Conservation (phyloP, 306 rosid species). For the Cucurbita pepo region DNA sequence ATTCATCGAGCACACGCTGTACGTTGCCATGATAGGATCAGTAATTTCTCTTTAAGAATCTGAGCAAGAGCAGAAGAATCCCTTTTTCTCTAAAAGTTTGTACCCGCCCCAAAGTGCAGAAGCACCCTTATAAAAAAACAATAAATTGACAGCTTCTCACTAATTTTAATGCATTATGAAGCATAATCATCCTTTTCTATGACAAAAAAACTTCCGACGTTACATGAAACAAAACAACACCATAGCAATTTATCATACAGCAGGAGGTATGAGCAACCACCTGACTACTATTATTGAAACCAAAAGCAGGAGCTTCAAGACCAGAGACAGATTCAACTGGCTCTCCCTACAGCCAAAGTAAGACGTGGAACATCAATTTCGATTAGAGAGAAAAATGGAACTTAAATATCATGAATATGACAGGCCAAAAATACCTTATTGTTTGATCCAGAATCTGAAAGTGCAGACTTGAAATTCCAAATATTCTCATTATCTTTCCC, state of each 20-base stretch:
- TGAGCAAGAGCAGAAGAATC: not conserved
- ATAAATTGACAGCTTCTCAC: not conserved
- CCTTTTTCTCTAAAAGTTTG: not conserved
- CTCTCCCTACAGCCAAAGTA: not conserved
- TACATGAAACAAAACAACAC: not conserved
- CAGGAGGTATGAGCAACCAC: not conserved
- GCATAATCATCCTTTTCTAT: not conserved
- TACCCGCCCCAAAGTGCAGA: not conserved
- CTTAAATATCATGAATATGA: not conserved
- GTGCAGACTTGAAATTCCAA: conserved; percentile 24
- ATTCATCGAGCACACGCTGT: not conserved
- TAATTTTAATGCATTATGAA: not conserved
- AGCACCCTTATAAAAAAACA: not conserved
- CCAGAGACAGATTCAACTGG: not conserved
- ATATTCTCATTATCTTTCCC: conserved; percentile 18
- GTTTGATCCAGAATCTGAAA: conserved; percentile 17
- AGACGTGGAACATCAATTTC: not conserved
- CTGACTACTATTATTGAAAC: not conserved
- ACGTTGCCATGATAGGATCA: not conserved
- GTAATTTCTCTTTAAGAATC: not conserved
- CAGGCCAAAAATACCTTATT: conserved; percentile 20
- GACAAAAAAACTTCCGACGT: not conserved
- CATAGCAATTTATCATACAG: not conserved
- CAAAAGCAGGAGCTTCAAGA: not conserved
- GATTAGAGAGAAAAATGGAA: not conserved